Evolutionary conservation across 2,329 filamentous ascomycete species (phyloP), one percentile per base, ranked within the genome.

Genomic region (Pyrenochaeta sp.): DNA sequence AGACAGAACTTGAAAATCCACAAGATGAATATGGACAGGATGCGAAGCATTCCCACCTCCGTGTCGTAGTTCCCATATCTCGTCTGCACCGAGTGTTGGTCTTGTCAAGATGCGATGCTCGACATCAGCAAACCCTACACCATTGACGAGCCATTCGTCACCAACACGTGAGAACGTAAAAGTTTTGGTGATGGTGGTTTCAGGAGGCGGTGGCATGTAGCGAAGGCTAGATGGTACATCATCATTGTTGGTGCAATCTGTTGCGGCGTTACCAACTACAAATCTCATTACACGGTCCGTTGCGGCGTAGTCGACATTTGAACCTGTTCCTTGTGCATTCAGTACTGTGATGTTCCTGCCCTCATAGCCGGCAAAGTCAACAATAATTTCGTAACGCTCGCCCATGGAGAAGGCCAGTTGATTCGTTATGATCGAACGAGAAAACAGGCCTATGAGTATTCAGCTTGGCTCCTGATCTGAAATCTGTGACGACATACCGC

Each of bases 381-480:
- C 71, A 15, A 87, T 75, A 18, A 86, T 73, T 60, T 87, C 85
- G 59, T 82, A 87, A 3, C 85, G 79, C 64, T 87, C 84, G 4
- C 82, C 84, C 74, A 84, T 84, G 6, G 82, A 74, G 32, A 85
- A 72, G 30, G 76, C 74, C 3, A 85, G 61, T n/a, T 73, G 68
- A 15, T 73, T 73, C 2, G 77, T 72, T 4, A 66, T 60, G 1
- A 83, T 78, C 0, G 84, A 81, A 14, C 72, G 60, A 2, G 72
- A 71, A 11, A 85, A 76, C 0, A 85, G 78, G 7, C 84, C 68
- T 69, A 20, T 23, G 2, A 27, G 21, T 11, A 4, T 37, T 51
- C 21, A 52, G 36, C 9, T n/a, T 41, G n/a, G 23, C 20, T 10
- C 14, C 23, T 11, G 23, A 2, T n/a, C 1, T n/a, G 21, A 2